phyloP scores from a whole-genome alignment of 345 rosid species.

The Toxicodendron radicans region DNA sequence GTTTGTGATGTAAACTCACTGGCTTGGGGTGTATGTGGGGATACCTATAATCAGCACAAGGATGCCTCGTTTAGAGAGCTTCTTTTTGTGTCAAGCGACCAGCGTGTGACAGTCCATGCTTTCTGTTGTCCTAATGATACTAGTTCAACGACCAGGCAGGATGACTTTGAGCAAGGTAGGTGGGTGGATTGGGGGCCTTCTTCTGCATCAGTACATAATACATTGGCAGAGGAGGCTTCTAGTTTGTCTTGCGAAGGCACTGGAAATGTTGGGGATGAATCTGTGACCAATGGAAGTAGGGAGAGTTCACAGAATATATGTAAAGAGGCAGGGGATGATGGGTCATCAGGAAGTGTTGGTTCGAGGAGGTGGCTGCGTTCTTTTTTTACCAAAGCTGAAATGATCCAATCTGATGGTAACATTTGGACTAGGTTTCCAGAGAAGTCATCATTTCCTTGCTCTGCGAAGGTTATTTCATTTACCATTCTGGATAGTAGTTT shows the following conservation, averaged over 20 bases:
- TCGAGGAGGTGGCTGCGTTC: conserved; percentile 82
- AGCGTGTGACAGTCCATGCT: conserved; percentile 82
- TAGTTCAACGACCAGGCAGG: conserved; percentile 35
- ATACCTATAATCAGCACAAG: conserved; percentile 57
- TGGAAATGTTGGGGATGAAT: conserved; percentile 26
- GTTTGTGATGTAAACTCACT: conserved; percentile 72
- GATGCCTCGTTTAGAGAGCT: conserved; percentile 71
- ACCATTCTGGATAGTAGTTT: conserved; percentile 50
- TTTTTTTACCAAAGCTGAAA: conserved; percentile 61
- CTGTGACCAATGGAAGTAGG: conserved; percentile 20
- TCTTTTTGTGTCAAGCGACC: conserved; percentile 69
- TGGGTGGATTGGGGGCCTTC: conserved; percentile 96
- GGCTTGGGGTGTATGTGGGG: conserved; percentile 92
- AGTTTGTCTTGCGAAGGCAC: conserved; percentile 31
- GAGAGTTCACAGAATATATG: conserved; percentile 20
- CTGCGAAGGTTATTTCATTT: conserved; percentile 86
- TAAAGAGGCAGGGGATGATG: conserved; percentile 29
- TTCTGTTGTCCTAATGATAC: conserved; percentile 48
- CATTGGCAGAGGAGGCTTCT: conserved; percentile 24
- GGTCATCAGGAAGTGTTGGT: conserved; percentile 32
- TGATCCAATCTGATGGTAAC: conserved; percentile 54
- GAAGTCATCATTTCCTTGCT: conserved; percentile 62
- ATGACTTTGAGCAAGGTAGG: conserved; percentile 57
- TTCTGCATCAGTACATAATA: conserved; percentile 24
- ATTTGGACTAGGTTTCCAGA: conserved; percentile 69